Percentiles rank a stretch among this genome's conserved stretches.
These are phyloP conservation scores for Pseudogymnoascus sp. DNA, from an alignment of 2,329 filamentous ascomycete species.

Conservation along the genomic window DNA sequence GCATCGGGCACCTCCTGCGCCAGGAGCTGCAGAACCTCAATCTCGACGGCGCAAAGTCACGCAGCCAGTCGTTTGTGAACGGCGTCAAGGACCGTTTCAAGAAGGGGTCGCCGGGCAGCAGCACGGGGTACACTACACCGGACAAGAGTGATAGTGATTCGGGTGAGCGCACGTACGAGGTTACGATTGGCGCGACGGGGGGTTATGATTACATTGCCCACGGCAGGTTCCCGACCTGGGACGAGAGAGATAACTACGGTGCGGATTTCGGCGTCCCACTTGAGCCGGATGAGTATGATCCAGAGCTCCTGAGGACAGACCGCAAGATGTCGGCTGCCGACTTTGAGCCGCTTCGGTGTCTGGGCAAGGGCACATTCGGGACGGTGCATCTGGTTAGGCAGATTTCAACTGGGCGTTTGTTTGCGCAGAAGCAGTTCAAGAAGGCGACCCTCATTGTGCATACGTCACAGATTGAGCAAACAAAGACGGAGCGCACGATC, in stretches of 20 bases:
- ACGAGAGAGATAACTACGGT: slow-evolving; percentile 22
- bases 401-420: slow-evolving; percentile 74
- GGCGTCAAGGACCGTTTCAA: slow-evolving; percentile 41
- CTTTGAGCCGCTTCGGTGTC: slow-evolving; percentile 82
- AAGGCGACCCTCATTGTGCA: slow-evolving; percentile 93
- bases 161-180: slow-evolving; percentile 75
- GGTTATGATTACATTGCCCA: slow-evolving; percentile 60
- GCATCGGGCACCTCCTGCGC: slow-evolving; percentile 73
- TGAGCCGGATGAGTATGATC: slow-evolving; percentile 44
- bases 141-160: slow-evolving; percentile 46
- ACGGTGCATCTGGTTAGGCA: slow-evolving; percentile 93
- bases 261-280: slow-evolving; percentile 28
- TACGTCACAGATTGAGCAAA: slow-evolving; percentile 93
- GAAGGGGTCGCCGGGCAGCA: slow-evolving; percentile 34
- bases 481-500: slow-evolving; percentile 91
- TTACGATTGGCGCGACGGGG: slow-evolving; percentile 66
- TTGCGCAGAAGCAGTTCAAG: slow-evolving; percentile 97
- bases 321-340: slow-evolving; percentile 77
- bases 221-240: slow-evolving; percentile 18
- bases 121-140: slow-evolving; percentile 24
- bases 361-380: slow-evolving; percentile 93
- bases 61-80: slow-evolving; percentile 48
- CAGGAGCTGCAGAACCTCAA: slow-evolving; percentile 67
- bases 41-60: slow-evolving; percentile 40
- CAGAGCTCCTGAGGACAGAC: slow-evolving; percentile 42